Percentiles rank a stretch among this genome's conserved stretches.
These are phyloP conservation scores for Plantago coronopus DNA, from an alignment of 305 asterid genomes.

Conservation along the genomic window DNA sequence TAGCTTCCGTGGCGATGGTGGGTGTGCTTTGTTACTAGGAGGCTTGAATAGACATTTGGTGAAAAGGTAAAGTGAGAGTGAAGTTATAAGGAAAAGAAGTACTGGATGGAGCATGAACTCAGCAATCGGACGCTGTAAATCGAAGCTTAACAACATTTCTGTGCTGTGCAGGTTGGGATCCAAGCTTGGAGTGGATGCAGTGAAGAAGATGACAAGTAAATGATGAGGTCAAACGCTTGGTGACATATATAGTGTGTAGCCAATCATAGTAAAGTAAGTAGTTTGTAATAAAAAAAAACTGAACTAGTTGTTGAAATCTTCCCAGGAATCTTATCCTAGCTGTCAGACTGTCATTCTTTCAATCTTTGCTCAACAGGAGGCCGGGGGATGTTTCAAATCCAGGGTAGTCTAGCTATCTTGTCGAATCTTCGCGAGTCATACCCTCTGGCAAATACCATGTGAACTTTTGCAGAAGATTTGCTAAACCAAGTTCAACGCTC, in stretches of 20 bases:
- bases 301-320: too few species aligned
- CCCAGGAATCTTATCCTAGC: too few species aligned
- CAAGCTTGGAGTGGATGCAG: too few species aligned
- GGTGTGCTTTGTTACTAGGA: not conserved
- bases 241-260: too few species aligned
- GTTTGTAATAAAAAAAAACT: too few species aligned
- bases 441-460: not conserved
- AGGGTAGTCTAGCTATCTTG: too few species aligned
- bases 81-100: not conserved
- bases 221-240: too few species aligned
- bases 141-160: not conserved
- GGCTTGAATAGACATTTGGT: conserved; percentile 6
- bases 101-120: not conserved
- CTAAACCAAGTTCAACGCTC: not conserved
- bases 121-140: not conserved
- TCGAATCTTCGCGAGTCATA: not conserved
- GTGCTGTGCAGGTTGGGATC: not conserved
- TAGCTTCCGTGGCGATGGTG: conserved; percentile 11
- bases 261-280: too few species aligned
- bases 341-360: too few species aligned
- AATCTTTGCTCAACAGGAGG: too few species aligned
- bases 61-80: not conserved
- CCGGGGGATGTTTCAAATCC: too few species aligned
- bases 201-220: too few species aligned
- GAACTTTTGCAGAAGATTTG: not conserved